Conservation (phyloP, 2,329 filamentous ascomycete species). For the Septoria linicola region DNA sequence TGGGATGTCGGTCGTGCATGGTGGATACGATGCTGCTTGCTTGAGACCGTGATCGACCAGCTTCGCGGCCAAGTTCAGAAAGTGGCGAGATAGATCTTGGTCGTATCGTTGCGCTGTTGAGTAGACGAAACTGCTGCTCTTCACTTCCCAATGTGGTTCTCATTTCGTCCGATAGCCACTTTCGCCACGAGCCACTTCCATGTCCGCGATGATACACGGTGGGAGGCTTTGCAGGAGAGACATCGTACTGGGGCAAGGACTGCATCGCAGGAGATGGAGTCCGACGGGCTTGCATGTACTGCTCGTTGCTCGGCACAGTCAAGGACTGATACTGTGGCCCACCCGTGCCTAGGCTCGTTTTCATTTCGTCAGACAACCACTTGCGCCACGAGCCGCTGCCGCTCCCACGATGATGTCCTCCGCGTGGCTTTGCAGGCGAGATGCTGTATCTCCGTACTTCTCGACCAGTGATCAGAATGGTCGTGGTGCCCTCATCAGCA, state of each 20-base stretch:
- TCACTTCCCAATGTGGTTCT: constrained; percentile 14
- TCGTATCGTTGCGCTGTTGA: constrained; percentile 13
- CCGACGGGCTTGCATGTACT: constrained; percentile 8
- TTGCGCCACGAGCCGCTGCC: constrained; percentile 48
- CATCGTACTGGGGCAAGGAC: neutral
- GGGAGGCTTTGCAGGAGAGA: constrained; percentile 29
- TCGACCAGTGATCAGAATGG: constrained; percentile 46
- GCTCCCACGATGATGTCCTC: constrained; percentile 18
- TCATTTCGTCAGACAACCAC: constrained; percentile 49
- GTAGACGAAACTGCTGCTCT: constrained; percentile 14
- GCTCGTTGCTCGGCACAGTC: constrained; percentile 7
- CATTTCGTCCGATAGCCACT: constrained; percentile 19
- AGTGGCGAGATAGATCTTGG: constrained; percentile 22
- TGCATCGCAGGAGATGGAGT: constrained; percentile 13
- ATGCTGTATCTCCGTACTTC: constrained; percentile 47
- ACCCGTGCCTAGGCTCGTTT: constrained; percentile 28
- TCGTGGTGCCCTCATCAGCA: constrained; percentile 36
- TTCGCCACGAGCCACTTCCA: constrained; percentile 12
- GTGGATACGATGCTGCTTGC: constrained; percentile 23
- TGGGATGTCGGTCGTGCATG: constrained; percentile 49
- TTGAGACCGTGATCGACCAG: constrained; percentile 10
- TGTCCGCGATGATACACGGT: neutral
- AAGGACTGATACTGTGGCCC: constrained; percentile 9
- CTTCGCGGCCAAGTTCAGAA: constrained; percentile 15
- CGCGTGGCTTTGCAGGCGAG: constrained; percentile 30